Conservation (phyloP, 768 basidiomycete genomes). For the Mrakia frigida region DNA sequence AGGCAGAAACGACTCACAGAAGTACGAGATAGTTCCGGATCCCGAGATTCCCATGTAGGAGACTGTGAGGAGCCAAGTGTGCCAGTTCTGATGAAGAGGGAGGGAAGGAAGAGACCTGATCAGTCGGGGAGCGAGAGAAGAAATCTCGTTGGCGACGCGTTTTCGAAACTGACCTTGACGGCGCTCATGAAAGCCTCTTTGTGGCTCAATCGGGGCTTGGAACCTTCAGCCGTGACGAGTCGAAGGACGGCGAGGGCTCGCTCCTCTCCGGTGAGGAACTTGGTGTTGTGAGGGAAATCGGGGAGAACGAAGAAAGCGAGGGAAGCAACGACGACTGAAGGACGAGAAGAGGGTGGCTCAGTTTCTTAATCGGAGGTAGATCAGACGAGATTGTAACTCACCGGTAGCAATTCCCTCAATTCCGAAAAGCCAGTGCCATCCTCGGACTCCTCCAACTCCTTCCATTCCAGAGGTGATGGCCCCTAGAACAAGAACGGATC, state of each 20-base stretch:
- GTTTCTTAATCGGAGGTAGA: too few species aligned
- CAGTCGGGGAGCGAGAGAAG: too few species aligned
- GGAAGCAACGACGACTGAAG: conserved; percentile 36
- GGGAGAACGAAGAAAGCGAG: conserved; percentile 40
- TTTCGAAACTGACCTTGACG: conserved; percentile 29
- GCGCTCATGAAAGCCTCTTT: conserved; percentile 38
- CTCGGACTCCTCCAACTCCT: conserved; percentile 37
- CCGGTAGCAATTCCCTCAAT: conserved; percentile 17
- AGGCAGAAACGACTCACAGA: not conserved
- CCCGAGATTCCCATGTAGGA: conserved; percentile 19
- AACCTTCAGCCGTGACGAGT: conserved; percentile 32
- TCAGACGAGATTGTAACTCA: too few species aligned
- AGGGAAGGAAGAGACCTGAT: too few species aligned
- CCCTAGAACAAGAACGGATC: conserved; percentile 41
- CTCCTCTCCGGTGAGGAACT: conserved; percentile 39
- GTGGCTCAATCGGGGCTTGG: conserved; percentile 37
- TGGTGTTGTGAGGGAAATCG: conserved; percentile 41
- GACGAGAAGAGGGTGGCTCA: conserved; percentile 39
- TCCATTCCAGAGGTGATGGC: conserved; percentile 42
- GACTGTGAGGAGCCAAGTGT: conserved; percentile 37
- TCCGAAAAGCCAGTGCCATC: conserved; percentile 42
- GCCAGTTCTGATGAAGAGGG: conserved; percentile 32
- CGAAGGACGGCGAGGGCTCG: conserved; percentile 37
- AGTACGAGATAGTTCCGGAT: conserved; percentile 12
- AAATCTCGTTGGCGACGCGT: too few species aligned